These are phyloP conservation scores for Sporothrix inflata DNA, from an alignment of 2,329 filamentous ascomycete genomes.

Conservation along the genomic window DNA sequence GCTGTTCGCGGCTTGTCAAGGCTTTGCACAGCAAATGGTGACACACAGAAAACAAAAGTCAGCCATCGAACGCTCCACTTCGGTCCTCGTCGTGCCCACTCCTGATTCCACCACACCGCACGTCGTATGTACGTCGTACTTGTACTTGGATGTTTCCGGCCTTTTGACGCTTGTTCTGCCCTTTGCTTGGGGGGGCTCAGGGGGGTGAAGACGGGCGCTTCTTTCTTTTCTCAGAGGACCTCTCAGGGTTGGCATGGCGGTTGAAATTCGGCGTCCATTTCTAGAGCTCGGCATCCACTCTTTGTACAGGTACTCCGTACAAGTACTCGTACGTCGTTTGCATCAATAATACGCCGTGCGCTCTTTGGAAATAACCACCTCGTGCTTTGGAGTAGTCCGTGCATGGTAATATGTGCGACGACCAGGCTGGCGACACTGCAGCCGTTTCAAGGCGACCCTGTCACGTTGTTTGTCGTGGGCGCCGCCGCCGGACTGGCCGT, in stretches of 20 bases:
- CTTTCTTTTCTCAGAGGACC: neutral
- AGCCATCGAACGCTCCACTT: neutral
- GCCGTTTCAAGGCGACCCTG: too few relatives aligned
- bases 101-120: neutral
- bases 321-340: neutral
- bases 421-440: neutral
- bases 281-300: neutral
- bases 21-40: neutral
- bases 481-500: conserved; percentile 28
- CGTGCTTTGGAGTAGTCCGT: neutral
- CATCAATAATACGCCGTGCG: neutral
- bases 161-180: neutral
- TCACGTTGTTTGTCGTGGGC: neutral
- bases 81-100: neutral
- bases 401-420: neutral
- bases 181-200: neutral
- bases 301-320: neutral
- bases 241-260: neutral
- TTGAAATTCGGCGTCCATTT: neutral
- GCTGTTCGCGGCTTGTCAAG: conserved; percentile 24
- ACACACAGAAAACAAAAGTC: conserved; percentile 20
- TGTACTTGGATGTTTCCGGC: neutral
- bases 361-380: neutral
- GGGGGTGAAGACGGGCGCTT: neutral
- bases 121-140: neutral